Percentiles rank a stretch among this genome's conserved stretches.
Evolutionary conservation across 257 asterid species (phyloP).

Genomic region (Solanum pennellii): DNA sequence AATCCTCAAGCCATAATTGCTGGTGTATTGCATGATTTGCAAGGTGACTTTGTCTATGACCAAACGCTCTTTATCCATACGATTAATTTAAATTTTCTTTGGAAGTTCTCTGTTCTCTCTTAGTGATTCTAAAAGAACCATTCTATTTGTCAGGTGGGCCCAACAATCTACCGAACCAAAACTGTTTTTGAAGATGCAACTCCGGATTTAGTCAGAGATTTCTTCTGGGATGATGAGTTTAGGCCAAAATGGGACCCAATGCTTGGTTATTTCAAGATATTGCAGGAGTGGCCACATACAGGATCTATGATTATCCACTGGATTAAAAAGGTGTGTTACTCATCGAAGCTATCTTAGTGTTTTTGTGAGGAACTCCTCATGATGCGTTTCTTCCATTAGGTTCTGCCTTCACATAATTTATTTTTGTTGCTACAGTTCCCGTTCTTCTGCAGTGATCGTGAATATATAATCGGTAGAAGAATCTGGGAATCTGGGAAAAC

Average conservation of each 20-base stretch:
- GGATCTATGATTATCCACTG: conserved; percentile 79
- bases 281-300: conserved; percentile 52
- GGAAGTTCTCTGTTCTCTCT: background rate
- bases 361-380: background rate
- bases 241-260: conserved; percentile 87
- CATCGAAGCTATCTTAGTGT: background rate
- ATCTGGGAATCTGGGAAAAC: conserved; percentile 69
- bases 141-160: conserved; percentile 47
- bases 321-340: conserved; percentile 68
- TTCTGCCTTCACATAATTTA: background rate
- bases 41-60: background rate
- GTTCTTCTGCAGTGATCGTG: conserved; percentile 86
- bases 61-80: background rate
- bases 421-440: conserved; percentile 60
- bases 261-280: conserved; percentile 60
- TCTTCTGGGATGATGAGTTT: conserved; percentile 95
- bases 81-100: background rate
- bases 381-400: background rate
- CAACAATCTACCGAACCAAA: conserved; percentile 56
- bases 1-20: background rate
- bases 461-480: conserved; percentile 68
- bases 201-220: conserved; percentile 78
- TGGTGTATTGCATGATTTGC: background rate
- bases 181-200: conserved; percentile 86
- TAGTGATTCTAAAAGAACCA: background rate